Base-by-base conservation (phyloP, 306 rosid species). In the Prunus dulcis region DNA sequence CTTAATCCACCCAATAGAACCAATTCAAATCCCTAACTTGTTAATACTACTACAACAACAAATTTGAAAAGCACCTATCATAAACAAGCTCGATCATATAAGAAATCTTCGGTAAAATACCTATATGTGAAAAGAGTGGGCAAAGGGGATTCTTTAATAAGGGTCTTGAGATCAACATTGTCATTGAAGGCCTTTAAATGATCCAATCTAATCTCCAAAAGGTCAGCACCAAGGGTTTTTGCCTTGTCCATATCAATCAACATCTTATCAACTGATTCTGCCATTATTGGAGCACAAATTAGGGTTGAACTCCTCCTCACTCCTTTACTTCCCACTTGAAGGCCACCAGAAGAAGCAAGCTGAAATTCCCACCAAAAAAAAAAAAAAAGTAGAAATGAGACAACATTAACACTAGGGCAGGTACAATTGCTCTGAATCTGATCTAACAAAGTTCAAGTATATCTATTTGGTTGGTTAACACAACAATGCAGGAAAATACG, bases 141-240 rank as follows among this genome's bases (percentile, higher is more conserved):
- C 86, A 91, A 71, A 22, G 90, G 84, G 66, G 79, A 75, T 47
- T 69, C 80, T 71, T 82, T 73, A 61, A 88, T 79, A 11, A 91
- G 76, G 58, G 78, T 49, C 71, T 75, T 82, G 41, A 91, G 82
- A 72, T 88, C 89, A n/a, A 80, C 76, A 30, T 11, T 27, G 38
- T 84, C 85, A 77, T 82, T 38, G 80, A 88, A 88, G 76, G 7
- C 77, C 82, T 88, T 85, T 82, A 91, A 76, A 68, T 78, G 76
- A 81, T 88, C 93, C 78, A 91, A 84, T 75, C 96, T 86, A 69
- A 91, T 79, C 86, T 91, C 96, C 60, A 88, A 91, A 80, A 91
- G 82, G 80, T 91, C 91, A 67, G 89, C 96, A 63, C 83, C 93
- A 69, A 49, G 47, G 32, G 81, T 69, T 71, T 84, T 86, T 11